Base-by-base conservation (phyloP, 1,284 basidiomycete genomes). In the Volvariella volvacea region DNA sequence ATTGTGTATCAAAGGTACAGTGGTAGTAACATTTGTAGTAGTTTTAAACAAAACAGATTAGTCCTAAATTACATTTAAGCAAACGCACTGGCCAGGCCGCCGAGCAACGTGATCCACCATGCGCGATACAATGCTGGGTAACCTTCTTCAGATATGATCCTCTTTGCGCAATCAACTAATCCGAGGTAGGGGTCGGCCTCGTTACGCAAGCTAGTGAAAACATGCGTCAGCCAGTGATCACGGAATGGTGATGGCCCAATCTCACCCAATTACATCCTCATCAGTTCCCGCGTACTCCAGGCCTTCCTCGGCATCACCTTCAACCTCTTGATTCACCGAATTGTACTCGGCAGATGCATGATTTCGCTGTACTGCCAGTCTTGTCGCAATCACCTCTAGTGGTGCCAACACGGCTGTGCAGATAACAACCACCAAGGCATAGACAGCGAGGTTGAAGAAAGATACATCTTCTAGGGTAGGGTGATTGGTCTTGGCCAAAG, bases 131-230 rank as follows among this genome's bases (percentile, higher is more conserved):
- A 64, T 3, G 87, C 76, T 49, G 63, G 62, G 68, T 76, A 78
- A 1, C 91, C 91, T 61, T 94, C 91, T 63, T 94, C 91, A 41
- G 86, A 74, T n/a, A 86, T 61, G 33, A 93, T 88, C 55, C 82
- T 76, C 62, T 84, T 83, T 14, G 72, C 80, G 50, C 88, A 91
- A 58, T 93, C 88, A 10, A 80, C 58, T 37, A 92, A 62, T 4
- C 91, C 86, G 31, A 75, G 60, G 58, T 95, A 95, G n/a, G 92
- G 90, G 55, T 93, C 89, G 36, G 77, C 81, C 56, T 92, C 91
- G 44, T 79, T 83, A 50, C 92, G 77, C 50, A 93, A 63, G 10
- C 83, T 87, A 44, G 32, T 8, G 22, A 34, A 52, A 31, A 47
- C 43, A 44, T 20, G 15, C 28, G 30, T 34, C 21, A 39, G 42